Percentiles rank a stretch among this genome's conserved stretches.
Conservation (phyloP, 192 early-diverging fungal species). For the Piromyces sp. region DNA sequence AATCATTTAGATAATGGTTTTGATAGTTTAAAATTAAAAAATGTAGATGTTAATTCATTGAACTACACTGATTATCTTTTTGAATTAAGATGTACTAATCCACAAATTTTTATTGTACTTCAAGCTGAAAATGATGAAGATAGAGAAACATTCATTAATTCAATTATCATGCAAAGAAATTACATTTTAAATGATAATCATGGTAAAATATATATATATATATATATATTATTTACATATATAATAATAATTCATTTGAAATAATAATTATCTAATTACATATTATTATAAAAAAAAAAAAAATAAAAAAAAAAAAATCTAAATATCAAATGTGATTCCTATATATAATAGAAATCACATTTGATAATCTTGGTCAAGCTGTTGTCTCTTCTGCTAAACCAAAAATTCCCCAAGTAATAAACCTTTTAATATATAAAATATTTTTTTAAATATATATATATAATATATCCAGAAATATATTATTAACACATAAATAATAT, state of each 20-base stretch:
- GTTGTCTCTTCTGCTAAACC: not conserved
- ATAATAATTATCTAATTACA: no score
- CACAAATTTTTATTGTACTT: not conserved
- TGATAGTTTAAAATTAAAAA: not conserved
- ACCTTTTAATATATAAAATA: no score
- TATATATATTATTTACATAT: no score
- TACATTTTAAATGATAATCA: not conserved
- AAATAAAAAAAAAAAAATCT: no score
- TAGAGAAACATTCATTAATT: not conserved
- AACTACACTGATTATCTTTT: not conserved
- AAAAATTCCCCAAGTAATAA: not conserved
- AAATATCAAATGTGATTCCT: no score
- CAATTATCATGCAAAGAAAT: not conserved
- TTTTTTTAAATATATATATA: no score
- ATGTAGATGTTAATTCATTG: not conserved
- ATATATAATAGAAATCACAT: not conserved
- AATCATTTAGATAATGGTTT: not conserved
- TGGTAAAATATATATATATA: no score
- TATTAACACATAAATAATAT: no score
- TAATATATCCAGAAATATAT: no score
- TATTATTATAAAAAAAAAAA: no score
- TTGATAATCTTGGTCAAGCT: not conserved
- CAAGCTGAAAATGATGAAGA: not conserved
- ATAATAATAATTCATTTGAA: no score
- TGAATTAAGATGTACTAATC: not conserved